Evolutionary conservation across 108 stramenopile species (phyloP).

Genomic region (Conticribra guillardii): DNA sequence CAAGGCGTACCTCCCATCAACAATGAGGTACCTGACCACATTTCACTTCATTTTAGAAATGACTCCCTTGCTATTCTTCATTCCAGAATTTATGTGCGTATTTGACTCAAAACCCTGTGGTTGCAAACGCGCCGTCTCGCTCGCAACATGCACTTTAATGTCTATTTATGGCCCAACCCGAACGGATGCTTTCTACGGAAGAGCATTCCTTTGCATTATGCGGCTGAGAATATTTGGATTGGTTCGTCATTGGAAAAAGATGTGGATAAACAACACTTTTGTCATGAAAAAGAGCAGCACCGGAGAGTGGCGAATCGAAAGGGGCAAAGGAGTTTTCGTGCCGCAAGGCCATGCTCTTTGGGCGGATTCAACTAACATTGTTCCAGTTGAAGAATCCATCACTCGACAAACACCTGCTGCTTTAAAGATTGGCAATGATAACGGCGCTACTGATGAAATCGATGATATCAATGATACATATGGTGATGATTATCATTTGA

Average conservation of each 20-base stretch:
- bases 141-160: conserved; percentile 27
- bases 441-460: neutral
- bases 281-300: conserved; percentile 32
- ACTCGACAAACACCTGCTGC: neutral
- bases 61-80: conserved; percentile 65
- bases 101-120: conserved; percentile 40
- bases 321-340: conserved; percentile 33
- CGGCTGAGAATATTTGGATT: conserved; percentile 77
- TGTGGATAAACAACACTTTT: conserved; percentile 75
- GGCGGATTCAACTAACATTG: conserved; percentile 9
- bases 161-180: conserved; percentile 48
- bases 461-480: conserved; percentile 13
- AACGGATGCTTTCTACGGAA: conserved; percentile 46
- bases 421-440: conserved; percentile 1
- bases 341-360: conserved; percentile 29
- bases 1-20: conserved; percentile 74
- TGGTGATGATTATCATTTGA: conserved; percentile 61
- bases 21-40: conserved; percentile 64
- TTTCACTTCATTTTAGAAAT: conserved; percentile 74
- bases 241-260: conserved; percentile 83
- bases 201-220: conserved; percentile 50
- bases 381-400: conserved; percentile 25
- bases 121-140: conserved; percentile 16
- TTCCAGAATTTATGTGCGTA: conserved; percentile 75
- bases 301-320: conserved; percentile 43